Evolutionary conservation across 305 asterid species (phyloP), one percentile per base, ranked within the genome.

Genomic region (Solanum hybrid): DNA sequence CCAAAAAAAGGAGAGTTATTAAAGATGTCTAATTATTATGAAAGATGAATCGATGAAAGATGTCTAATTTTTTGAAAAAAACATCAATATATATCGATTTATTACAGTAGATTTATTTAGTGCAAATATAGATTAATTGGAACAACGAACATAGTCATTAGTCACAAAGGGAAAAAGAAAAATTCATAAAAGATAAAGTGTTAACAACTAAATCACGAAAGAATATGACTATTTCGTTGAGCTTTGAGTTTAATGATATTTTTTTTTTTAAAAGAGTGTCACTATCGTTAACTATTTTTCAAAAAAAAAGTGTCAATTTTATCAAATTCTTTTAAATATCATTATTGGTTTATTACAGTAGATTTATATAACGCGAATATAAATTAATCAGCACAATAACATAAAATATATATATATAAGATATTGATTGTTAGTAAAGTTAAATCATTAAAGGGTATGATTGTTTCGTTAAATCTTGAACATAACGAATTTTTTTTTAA

Each of bases 401-500:
- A 15, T 51, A 12, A 40, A 4, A 11, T 13, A 31, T 31, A 31
- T 31, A 12, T 40, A 45, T 51, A 51, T 6, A 51, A 51, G 9
- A 51, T 51, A 51, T 6, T 51, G n/a, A 51, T 17, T 6, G 4
- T 17, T 51, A 51, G 4, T 51, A 51, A 51, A 51, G n/a, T 17
- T 51, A 17, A 51, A 15, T 51, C n/a, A 51, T 17, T 51, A 51
- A 17, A 51, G n/a, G n/a, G 10, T 51, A 6, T 51, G 9, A 15
- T 51, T 51, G 22, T 51, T 4, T 15, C 66, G 22, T 15, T 51
- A 17, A 17, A 45, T 45, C 22, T 45, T 45, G 64, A 45, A 51
- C 66, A 51, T 15, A 51, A 6, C n/a, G 9, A 51, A 0, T 5
- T 2, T 15, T 51, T 4, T 0, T 0, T 0, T 6, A 15, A 51